Evolutionary conservation across 2,329 filamentous ascomycete genomes (phyloP), one percentile per base, ranked within the genome.

Genomic region (Ambrosiella beaveri): DNA sequence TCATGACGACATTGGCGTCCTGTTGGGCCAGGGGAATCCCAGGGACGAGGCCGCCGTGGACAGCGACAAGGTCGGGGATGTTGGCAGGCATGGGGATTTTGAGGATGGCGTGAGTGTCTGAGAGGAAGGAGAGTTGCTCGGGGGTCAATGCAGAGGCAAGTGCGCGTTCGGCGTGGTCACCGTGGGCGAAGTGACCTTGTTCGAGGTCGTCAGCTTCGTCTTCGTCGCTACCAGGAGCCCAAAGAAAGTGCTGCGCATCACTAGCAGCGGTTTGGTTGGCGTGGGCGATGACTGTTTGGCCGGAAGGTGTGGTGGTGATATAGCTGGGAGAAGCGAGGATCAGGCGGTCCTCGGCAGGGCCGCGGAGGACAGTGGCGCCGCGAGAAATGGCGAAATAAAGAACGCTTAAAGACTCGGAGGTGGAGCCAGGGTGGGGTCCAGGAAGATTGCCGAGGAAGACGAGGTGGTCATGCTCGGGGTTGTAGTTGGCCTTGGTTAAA

Each of bases 311-410:
- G 17, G 37, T 52, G 1, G 82, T 76, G 7, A 84, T 75, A 38
- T 57, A 61, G 6, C 56, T 52, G 13, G 56, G 45, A 38, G 41
- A 51, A 1, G 82, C 77, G 7, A 84, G 75, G n/a, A 97, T 75
- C 17, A 96, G 75, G 19, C 82, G 78, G 68, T 97, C 90, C 68
- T 98, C 93, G 71, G 95, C 87, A 70, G 96, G 96, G 15, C 93
- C 93, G 55, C 91, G 83, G 7, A 97, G 88, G 62, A 82, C 87
- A 37, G 84, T 87, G 19, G 91, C 90, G 55, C 80, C 79, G 41
- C 91, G 71, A 12, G 78, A 71, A 67, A 88, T 85, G 41, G 88
- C 84, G 47, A 89, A 74, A 59, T 85, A 79, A 53, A 97, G 75
- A 0, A 95, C 87, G 41, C 84, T 88, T 0, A 76, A 65, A 38